Evolutionary conservation across 768 basidiomycete species (phyloP).

Genomic region (Rhodotorula paludigena): DNA sequence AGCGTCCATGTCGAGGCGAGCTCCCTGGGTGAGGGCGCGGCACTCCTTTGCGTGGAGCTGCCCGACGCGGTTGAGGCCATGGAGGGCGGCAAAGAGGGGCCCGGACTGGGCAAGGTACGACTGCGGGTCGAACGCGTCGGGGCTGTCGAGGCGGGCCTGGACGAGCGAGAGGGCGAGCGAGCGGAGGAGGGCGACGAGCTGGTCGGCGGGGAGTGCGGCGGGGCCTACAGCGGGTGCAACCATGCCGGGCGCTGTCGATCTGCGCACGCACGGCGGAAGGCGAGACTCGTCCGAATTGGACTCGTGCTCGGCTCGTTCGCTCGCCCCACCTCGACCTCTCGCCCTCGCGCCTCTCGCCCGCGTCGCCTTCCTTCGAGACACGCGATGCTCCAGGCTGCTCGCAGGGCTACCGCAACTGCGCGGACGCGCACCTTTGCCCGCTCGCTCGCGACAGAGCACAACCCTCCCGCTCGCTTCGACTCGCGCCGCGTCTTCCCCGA

Average conservation of each 20-base stretch:
- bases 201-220: not conserved
- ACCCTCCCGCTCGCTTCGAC: slow-evolving; percentile 10
- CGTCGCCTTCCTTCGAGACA: not conserved
- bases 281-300: not conserved
- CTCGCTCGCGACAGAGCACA: not conserved
- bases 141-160: not conserved
- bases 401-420: not conserved
- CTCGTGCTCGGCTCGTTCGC: not conserved
- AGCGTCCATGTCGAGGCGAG: slow-evolving; percentile 83
- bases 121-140: slow-evolving; percentile 15
- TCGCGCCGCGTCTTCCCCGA: slow-evolving; percentile 9
- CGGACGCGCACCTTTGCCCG: not conserved
- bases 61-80: slow-evolving; percentile 68
- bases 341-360: not conserved
- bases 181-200: slow-evolving; percentile 11
- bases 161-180: slow-evolving; percentile 1
- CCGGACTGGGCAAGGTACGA: slow-evolving; percentile 13
- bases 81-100: slow-evolving; percentile 65
- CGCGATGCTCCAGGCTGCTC: not conserved
- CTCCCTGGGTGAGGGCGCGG: slow-evolving; percentile 66
- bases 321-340: not conserved
- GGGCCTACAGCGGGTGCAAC: not conserved
- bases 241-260: not conserved
- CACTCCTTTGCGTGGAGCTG: slow-evolving; percentile 63
- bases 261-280: not conserved